Conservation (phyloP, 768 basidiomycete species). For the Pleurotus ostreatus region DNA sequence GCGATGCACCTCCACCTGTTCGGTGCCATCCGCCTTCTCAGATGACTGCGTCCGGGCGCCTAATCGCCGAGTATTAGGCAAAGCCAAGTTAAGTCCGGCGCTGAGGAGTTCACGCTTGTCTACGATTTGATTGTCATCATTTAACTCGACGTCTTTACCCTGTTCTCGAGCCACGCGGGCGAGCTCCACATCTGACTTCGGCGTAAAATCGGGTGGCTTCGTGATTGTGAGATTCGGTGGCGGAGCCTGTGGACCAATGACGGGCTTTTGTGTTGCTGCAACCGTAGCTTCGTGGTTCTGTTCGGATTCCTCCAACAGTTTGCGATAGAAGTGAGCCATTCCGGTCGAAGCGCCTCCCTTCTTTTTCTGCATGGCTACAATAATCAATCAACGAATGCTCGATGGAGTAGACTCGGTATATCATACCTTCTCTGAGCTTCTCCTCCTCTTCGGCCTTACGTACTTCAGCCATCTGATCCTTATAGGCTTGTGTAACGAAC, state of each 20-base stretch:
- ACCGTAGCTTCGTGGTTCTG: constrained; percentile 84
- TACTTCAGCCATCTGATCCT: constrained; percentile 92
- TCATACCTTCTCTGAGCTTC: constrained; percentile 77
- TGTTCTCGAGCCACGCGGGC: constrained; percentile 64
- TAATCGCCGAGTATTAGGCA: constrained; percentile 74
- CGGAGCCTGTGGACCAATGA: constrained; percentile 62
- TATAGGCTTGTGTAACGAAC: constrained; percentile 98
- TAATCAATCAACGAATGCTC: background rate
- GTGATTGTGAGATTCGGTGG: constrained; percentile 68
- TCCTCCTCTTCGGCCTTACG: constrained; percentile 92
- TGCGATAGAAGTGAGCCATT: constrained; percentile 83
- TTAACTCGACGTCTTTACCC: constrained; percentile 87
- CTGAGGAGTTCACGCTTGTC: constrained; percentile 91
- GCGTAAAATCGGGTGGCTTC: constrained; percentile 61
- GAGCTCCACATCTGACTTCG: constrained; percentile 69
- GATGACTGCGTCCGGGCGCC: constrained; percentile 35
- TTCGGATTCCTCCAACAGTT: constrained; percentile 74
- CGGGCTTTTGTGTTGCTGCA: constrained; percentile 62
- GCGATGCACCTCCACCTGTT: constrained; percentile 49
- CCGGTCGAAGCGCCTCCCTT: constrained; percentile 57
- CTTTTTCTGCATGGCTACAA: constrained; percentile 58
- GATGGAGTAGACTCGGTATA: background rate
- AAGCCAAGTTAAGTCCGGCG: constrained; percentile 88
- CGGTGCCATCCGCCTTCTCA: constrained; percentile 18
- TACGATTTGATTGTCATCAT: constrained; percentile 96